These are phyloP conservation scores for Malassezia restricta DNA, from an alignment of 1,284 basidiomycete genomes.

Conservation along the genomic window DNA sequence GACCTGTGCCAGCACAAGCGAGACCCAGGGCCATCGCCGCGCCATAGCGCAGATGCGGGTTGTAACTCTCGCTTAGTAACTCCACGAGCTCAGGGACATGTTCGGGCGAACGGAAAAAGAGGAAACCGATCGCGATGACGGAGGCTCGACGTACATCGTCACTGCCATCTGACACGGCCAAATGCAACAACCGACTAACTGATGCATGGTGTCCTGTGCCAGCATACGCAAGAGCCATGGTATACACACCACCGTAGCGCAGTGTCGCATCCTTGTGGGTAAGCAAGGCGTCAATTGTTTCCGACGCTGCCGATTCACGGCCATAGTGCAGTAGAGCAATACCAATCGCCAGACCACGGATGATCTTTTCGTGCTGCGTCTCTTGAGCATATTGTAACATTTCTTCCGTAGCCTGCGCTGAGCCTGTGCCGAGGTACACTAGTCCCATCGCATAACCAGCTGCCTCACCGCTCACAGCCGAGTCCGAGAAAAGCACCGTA, in stretches of 20 bases:
- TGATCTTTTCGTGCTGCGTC: constrained; percentile 47
- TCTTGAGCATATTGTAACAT: constrained; percentile 47
- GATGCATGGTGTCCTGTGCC: constrained; percentile 45
- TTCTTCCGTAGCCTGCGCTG: constrained; percentile 41
- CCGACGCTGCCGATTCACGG: constrained; percentile 39
- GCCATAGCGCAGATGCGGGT: constrained; percentile 45
- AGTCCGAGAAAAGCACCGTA: constrained; percentile 43
- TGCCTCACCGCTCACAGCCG: constrained; percentile 43
- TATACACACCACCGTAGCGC: constrained; percentile 44
- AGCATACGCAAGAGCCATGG: constrained; percentile 45
- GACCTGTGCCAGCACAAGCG: constrained; percentile 43
- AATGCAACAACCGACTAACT: constrained; percentile 39
- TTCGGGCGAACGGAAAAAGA: constrained; percentile 45
- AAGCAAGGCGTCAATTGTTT: constrained; percentile 40
- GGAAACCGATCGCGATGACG: constrained; percentile 41
- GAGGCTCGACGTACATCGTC: constrained; percentile 46
- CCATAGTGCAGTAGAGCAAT: constrained; percentile 45
- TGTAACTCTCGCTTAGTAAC: constrained; percentile 45
- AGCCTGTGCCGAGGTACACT: constrained; percentile 44
- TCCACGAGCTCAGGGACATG: constrained; percentile 44
- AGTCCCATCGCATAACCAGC: constrained; percentile 46
- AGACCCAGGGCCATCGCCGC: constrained; percentile 45
- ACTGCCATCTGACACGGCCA: constrained; percentile 44
- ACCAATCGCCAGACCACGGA: constrained; percentile 44
- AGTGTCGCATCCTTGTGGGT: constrained; percentile 44